Evolutionary conservation across 768 basidiomycete species (phyloP), one percentile per base, ranked within the genome.

Genomic region (Mycena capillaripes): DNA sequence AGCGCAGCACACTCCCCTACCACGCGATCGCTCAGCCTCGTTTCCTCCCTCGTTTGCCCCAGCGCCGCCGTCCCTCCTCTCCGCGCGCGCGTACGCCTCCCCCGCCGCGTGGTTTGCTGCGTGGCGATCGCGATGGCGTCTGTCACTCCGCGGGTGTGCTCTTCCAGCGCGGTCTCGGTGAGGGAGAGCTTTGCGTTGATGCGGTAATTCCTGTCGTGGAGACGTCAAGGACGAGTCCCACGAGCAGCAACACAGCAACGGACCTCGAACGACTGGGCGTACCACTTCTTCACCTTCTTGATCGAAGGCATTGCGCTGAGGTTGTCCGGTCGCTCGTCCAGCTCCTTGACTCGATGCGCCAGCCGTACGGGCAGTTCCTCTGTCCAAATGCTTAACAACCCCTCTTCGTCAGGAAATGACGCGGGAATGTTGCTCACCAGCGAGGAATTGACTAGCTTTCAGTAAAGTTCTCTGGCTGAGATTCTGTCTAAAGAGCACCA

Each of bases 231-330:
- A n/a, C 52, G n/a, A 32, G 62, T 58, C 69, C 72, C 72, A 74
- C 69, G 70, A 74, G 48, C 53, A 42, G 66, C 44, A 14, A 27
- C 64, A n/a, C n/a, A n/a, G n/a, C n/a, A 36, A 84, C 91, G 62
- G 63, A 97, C 97, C 89, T 99, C 95, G 81, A 99, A 99, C 19
- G 95, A 96, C 85, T 99, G 96, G 0, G 97, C 97, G 81, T 99
- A 99, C 98, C 98, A 99, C 78, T 97, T 93, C 85, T 97, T 97
- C 70, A 99, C 95, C 79, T 95, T 97, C 69, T 91, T 90, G 74
- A 99, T 98, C 44, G 93, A 94, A 0, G 93, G 91, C 97, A 98
- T 98, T 55, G 89, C 89, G 76, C 92, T 92, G 60, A 99, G 87
- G 66, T 95, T 93, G 82, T 98, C 95, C 0, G 98, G 98, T 4